These are phyloP conservation scores for Arabidopsis suecica DNA, from an alignment of 345 rosid species.

Conservation along the genomic window DNA sequence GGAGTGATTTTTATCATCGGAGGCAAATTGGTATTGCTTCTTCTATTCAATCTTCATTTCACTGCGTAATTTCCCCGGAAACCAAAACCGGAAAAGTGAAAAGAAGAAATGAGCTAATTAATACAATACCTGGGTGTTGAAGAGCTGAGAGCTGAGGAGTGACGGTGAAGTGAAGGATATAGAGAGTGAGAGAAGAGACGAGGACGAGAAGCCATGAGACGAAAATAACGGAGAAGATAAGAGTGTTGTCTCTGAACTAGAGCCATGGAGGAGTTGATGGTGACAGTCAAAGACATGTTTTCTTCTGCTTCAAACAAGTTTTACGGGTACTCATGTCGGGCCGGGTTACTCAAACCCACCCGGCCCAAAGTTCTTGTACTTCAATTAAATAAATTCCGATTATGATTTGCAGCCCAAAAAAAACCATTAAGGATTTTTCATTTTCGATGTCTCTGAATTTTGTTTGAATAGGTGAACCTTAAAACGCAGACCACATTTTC, in stretches of 20 bases:
- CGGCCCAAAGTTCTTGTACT: constrained; percentile 4
- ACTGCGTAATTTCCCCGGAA: neutral
- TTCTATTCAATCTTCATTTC: neutral
- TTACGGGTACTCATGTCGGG: constrained; percentile 22
- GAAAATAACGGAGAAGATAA: constrained; percentile 40
- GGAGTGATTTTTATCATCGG: neutral
- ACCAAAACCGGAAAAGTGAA: neutral
- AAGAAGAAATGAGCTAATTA: neutral
- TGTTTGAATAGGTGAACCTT: neutral
- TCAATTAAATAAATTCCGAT: neutral
- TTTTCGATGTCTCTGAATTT: neutral
- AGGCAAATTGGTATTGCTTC: neutral
- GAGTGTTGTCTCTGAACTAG: constrained; percentile 38
- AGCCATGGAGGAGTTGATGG: constrained; percentile 38
- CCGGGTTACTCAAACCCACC: neutral
- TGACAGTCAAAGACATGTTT: constrained; percentile 25
- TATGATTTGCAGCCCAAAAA: neutral
- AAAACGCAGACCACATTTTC: constrained; percentile 18
- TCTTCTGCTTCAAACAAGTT: constrained; percentile 33
- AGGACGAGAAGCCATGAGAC: constrained; percentile 42
- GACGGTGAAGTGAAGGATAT: constrained; percentile 26
- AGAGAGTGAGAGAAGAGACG: constrained; percentile 36
- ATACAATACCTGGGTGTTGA: constrained; percentile 62
- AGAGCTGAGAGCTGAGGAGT: constrained; percentile 34
- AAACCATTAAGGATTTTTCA: neutral